phyloP scores from a whole-genome alignment of 2,329 filamentous ascomycete species.

The Xylariaceae sp. region DNA sequence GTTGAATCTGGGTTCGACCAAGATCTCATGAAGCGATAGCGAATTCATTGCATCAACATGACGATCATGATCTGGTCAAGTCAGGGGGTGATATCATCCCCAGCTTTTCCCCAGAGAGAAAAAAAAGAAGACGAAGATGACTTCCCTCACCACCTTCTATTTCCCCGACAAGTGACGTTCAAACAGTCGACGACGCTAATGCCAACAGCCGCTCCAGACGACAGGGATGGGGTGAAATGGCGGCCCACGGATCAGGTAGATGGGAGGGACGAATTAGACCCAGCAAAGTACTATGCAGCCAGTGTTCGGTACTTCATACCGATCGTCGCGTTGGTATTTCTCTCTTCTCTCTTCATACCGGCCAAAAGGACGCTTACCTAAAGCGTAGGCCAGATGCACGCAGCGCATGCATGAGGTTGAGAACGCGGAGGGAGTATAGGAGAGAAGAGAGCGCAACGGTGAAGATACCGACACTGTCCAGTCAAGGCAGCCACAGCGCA shows the following conservation, averaged over 20 bases:
- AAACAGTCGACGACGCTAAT: constrained; percentile 31
- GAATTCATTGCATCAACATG: too few relatives aligned
- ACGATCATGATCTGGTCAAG: too few relatives aligned
- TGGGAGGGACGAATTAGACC: constrained; percentile 4
- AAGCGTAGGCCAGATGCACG: background rate
- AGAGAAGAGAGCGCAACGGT: background rate
- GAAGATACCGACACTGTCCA: too few relatives aligned
- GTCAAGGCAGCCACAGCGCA: constrained; percentile 3
- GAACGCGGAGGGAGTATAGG: background rate
- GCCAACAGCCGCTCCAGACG: constrained; percentile 23
- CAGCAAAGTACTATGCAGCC: constrained; percentile 1
- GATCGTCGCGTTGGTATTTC: background rate
- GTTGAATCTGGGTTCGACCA: too few relatives aligned
- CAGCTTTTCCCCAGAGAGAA: background rate
- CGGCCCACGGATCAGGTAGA: constrained; percentile 15
- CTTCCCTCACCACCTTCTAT: background rate
- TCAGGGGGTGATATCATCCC: too few relatives aligned
- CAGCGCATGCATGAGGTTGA: background rate
- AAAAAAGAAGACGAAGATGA: background rate
- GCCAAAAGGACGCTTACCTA: background rate
- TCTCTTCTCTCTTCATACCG: background rate
- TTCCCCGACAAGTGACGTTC: constrained; percentile 24
- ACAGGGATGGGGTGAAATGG: constrained; percentile 23
- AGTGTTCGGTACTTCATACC: background rate
- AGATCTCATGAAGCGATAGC: background rate